A percentile compares a stretch with the other conserved stretches of the same genome.
These are phyloP conservation scores for Sporisorium reilianum DNA, from an alignment of 1,284 basidiomycete genomes.

Conservation along the genomic window DNA sequence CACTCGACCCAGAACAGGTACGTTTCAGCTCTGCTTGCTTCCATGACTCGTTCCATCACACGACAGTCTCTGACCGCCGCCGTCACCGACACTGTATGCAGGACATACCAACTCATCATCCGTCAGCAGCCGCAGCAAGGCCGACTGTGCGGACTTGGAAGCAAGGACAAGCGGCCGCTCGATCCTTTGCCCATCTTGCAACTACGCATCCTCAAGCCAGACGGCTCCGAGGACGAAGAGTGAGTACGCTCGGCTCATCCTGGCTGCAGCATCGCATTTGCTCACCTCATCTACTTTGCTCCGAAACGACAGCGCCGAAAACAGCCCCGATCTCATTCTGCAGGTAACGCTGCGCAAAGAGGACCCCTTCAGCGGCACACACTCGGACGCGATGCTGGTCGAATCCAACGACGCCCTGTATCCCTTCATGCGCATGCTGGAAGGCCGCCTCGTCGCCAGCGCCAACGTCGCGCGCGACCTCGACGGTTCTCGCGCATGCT, in stretches of 20 bases:
- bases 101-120: constrained; percentile 42
- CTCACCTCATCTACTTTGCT: background rate
- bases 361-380: constrained; percentile 15
- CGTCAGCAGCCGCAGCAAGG: constrained; percentile 55
- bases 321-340: constrained; percentile 47
- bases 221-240: constrained; percentile 49
- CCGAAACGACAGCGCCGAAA: constrained; percentile 44
- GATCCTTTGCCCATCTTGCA: constrained; percentile 59
- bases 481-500: constrained; percentile 45
- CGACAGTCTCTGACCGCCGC: background rate
- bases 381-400: constrained; percentile 29
- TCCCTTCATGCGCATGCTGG: constrained; percentile 46
- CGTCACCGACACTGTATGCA: constrained; percentile 2
- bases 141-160: constrained; percentile 50
- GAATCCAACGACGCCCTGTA: constrained; percentile 33
- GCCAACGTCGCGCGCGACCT: constrained; percentile 50
- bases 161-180: constrained; percentile 54
- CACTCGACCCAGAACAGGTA: constrained; percentile 27
- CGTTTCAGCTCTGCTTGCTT: no score
- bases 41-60: no score
- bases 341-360: constrained; percentile 40
- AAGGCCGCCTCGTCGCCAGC: constrained; percentile 45
- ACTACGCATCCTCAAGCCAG: constrained; percentile 33
- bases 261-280: background rate
- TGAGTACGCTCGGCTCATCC: constrained; percentile 15